Conservation (phyloP, 495 filamentous ascomycete genomes). For the Podospora bellae-mahoneyi region DNA sequence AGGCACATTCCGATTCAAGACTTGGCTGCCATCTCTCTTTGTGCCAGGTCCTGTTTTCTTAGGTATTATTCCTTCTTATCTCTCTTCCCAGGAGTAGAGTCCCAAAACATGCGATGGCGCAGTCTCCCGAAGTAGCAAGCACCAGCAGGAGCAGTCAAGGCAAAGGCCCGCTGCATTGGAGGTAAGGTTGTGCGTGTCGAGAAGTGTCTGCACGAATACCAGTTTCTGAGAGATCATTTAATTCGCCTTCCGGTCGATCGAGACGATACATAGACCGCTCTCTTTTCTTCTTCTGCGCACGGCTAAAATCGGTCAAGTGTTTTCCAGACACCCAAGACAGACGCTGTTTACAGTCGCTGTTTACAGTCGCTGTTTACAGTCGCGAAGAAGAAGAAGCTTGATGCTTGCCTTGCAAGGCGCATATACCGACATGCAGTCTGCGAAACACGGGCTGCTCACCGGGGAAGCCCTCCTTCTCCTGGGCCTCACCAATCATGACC, state of each 20-base stretch:
- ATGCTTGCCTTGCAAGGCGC: background rate
- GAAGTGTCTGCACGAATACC: background rate
- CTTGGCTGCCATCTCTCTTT: background rate
- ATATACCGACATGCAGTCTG: background rate
- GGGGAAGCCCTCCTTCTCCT: background rate
- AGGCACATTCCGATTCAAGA: background rate
- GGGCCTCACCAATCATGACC: slow-evolving; percentile 9
- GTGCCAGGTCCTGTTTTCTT: background rate
- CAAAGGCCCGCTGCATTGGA: background rate
- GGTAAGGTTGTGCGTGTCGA: background rate
- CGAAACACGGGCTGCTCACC: background rate
- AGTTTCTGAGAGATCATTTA: background rate
- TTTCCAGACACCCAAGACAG: background rate
- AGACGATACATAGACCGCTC: background rate
- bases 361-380: background rate
- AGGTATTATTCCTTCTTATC: background rate
- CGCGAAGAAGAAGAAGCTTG: background rate
- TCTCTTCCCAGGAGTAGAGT: background rate
- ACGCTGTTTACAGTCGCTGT: background rate
- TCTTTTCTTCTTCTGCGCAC: background rate
- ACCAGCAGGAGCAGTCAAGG: background rate
- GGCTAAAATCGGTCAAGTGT: background rate
- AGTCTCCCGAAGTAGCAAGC: background rate
- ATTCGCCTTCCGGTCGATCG: background rate
- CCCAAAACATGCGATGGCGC: background rate